Conservation (phyloP, 2,329 filamentous ascomycete species). For the Verticillium longisporum region DNA sequence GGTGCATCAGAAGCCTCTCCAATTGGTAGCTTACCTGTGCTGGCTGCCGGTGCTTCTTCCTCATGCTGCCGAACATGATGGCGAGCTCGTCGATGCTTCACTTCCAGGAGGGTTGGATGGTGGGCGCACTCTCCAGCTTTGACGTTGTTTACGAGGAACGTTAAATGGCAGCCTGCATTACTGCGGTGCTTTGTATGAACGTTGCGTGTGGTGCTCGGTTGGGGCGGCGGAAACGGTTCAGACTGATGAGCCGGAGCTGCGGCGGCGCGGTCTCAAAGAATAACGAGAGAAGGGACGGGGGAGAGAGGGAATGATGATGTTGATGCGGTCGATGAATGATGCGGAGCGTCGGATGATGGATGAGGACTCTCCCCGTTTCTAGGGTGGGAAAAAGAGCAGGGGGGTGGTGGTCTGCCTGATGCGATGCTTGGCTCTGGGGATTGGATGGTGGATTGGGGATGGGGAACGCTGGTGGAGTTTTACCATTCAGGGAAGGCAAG, state of each 20-base stretch:
- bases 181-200: not conserved
- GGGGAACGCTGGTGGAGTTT: not conserved
- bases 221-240: not conserved
- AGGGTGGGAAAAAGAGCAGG: not conserved
- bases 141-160: not conserved
- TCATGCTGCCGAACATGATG: slow-evolving; percentile 43
- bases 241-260: not conserved
- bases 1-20: too few species aligned
- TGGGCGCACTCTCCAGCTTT: not conserved
- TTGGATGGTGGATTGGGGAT: not conserved
- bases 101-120: not conserved
- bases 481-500: not conserved
- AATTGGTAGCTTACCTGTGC: slow-evolving; percentile 31
- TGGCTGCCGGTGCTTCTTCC: slow-evolving; percentile 37
- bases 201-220: not conserved
- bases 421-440: not conserved
- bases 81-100: not conserved
- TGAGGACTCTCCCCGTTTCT: not conserved
- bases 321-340: not conserved
- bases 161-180: not conserved
- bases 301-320: not conserved
- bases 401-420: not conserved
- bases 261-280: not conserved
- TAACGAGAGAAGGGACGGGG: not conserved
- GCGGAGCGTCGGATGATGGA: not conserved